A percentile compares a stretch with the other conserved stretches of the same genome.
Evolutionary conservation across 2,329 filamentous ascomycete genomes (phyloP).

Genomic region (Fusarium torulosum): DNA sequence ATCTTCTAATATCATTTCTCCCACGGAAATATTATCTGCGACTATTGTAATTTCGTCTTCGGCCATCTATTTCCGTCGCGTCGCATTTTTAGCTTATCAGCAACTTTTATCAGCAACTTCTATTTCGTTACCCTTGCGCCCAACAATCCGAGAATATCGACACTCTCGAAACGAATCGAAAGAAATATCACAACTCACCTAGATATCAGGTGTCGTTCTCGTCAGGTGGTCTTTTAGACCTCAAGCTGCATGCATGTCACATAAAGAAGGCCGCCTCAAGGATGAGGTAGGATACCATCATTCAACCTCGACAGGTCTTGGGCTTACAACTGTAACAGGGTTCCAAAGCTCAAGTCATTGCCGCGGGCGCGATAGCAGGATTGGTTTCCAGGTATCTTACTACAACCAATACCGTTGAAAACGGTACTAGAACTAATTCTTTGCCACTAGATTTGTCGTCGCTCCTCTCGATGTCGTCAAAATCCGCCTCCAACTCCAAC

Average conservation of each 20-base stretch:
- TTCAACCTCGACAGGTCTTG: neutral
- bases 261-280: slow-evolving; percentile 62
- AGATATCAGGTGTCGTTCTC: slow-evolving; percentile 40
- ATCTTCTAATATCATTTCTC: neutral
- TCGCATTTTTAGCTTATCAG: slow-evolving; percentile 30
- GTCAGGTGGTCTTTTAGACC: slow-evolving; percentile 32
- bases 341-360: slow-evolving; percentile 67
- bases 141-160: slow-evolving; percentile 1
- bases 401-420: neutral
- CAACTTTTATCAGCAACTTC: slow-evolving; percentile 27
- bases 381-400: slow-evolving; percentile 81
- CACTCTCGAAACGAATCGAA: neutral
- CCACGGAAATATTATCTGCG: neutral
- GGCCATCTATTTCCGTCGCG: slow-evolving; percentile 39
- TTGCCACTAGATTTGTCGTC: slow-evolving; percentile 79
- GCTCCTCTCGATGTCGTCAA: slow-evolving; percentile 98
- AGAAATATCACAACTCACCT: neutral
- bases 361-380: slow-evolving; percentile 75
- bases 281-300: slow-evolving; percentile 63
- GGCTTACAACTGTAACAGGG: slow-evolving; percentile 56
- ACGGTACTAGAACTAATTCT: slow-evolving; percentile 28
- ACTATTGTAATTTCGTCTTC: slow-evolving; percentile 15
- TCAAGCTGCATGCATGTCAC: slow-evolving; percentile 53
- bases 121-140: slow-evolving; percentile 56
- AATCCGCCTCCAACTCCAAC: slow-evolving; percentile 95